Evolutionary conservation across 1,139 yeast genomes (phyloP), one percentile per base, ranked within the genome.

Genomic region (Geotrichum carabidarum): DNA sequence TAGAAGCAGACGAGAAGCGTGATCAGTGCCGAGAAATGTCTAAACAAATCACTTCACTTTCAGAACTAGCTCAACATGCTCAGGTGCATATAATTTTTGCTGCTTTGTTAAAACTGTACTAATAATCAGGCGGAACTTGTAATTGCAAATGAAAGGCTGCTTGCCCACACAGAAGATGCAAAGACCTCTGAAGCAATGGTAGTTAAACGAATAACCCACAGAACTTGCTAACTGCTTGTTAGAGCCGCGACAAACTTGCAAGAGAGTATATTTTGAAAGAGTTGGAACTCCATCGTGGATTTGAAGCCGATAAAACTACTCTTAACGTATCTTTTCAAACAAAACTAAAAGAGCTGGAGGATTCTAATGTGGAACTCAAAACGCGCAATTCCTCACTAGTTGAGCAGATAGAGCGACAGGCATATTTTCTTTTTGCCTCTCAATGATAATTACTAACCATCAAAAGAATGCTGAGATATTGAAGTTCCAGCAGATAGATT

Each of bases 231-330:
- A 51, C 38, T 7, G n/a, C 22, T 5, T 5, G 7, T 8, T 32
- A 53, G 53, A 34, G 43, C 38, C 51, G 50, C 11, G 58, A 56
- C n/a, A 51, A 53, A 30, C 48, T 51, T 11, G 44, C 50, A 8
- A 53, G 54, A 36, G 52, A 47, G 22, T 42, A 40, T 22, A 50
- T 53, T 11, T 30, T 44, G 35, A 51, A 54, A 36, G 58, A 56
- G 35, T 45, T 50, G 31, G 55, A 56, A 22, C 43, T 56, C 27
- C 56, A 48, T 34, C 48, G 53, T 11, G 53, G 37, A 6, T 56
- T 56, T 50, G 56, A 56, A 38, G 34, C 55, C 18, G 55, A 53
- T 40, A 53, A 52, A 32, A 40, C 51, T 9, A 18, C 53, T 14
- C 22, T 56, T 1, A 30, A 18, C 15, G 35, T 34, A 14, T 38